Base-by-base conservation (phyloP, 2,329 filamentous ascomycete species). In the Allantophomopsis cytisporea region DNA sequence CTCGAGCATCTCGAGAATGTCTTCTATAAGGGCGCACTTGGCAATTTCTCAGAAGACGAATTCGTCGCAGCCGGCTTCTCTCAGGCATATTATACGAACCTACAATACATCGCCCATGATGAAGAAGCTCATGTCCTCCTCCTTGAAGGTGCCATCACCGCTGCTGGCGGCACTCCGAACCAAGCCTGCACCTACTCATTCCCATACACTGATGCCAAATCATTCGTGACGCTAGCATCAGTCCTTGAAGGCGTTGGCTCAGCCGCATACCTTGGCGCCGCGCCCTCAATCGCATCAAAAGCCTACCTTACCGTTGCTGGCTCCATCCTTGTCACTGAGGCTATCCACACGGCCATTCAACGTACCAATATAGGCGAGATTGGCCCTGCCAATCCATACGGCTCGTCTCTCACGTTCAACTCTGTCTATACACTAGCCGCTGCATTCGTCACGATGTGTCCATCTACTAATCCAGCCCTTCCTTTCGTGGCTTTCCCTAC, bases 301-400 rank as follows among this genome's bases (percentile, higher is more conserved):
- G 61, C 63, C 13, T 78, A 78, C 55, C 60, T 82, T 30, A 71
- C 69, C 1, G 70, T 69, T 5, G 77, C 76, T 1, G 77, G 70
- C n/a, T 68, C 68, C 39, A 75, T 83, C 50, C 61, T 83, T 28
- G 73, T 72, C 32, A 71, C 79, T 37, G 77, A 82, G 51, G 69
- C 77, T 31, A 68, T 78, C 13, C 77, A 83, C 60, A 70, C 71
- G 7, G 63, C 78, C 2, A 76, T 75, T 57, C 59, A 79, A 42
- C 73, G 78, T 39, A 57, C 59, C 30, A 61, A 61, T 10, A 56
- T 66, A 15, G 57, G 62, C 38, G 54, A 73, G 47, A 56, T 58
- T 7, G 72, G 76, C 4, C 75, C 73, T 49, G 61, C 76, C 1
- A 66, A 73, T 46, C 57, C 76, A 8, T 76, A 76, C 41, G 76